Evolutionary conservation across 2,329 filamentous ascomycete species (phyloP).

Genomic region (Stachybotrys chartarum): DNA sequence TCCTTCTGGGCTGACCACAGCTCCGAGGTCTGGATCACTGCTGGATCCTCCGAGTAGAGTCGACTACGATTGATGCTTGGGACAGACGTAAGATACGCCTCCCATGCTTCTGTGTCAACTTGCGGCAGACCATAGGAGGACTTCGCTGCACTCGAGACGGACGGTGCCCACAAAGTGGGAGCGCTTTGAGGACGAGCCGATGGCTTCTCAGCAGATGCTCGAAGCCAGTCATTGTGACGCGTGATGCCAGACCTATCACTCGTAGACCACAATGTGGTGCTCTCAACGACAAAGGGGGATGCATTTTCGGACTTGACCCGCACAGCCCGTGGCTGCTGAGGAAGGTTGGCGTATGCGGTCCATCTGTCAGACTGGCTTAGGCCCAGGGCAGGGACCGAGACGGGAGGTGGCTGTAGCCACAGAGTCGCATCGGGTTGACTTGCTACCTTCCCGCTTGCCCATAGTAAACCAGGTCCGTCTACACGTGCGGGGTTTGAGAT

Average conservation of each 20-base stretch:
- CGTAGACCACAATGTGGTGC: background rate
- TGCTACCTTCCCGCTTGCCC: too few species aligned
- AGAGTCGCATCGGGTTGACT: too few species aligned
- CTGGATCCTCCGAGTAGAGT: constrained; percentile 13
- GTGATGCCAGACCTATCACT: background rate
- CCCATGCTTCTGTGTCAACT: constrained; percentile 11
- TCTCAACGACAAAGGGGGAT: background rate
- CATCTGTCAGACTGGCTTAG: background rate
- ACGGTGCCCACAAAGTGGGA: background rate
- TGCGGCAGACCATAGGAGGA: background rate
- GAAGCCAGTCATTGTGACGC: background rate
- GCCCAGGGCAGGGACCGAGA: too few species aligned
- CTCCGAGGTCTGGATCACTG: constrained; percentile 11
- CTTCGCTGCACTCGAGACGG: background rate
- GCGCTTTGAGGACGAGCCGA: background rate
- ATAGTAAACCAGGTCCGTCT: too few species aligned
- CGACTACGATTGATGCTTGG: constrained; percentile 14
- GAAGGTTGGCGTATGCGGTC: background rate
- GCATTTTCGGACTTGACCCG: background rate
- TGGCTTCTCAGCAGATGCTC: background rate
- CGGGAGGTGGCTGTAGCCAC: too few species aligned
- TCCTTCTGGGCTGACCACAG: constrained; percentile 9
- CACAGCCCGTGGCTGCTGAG: background rate
- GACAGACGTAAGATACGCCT: constrained; percentile 12
- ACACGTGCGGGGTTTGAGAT: background rate